Base-by-base conservation (phyloP, 2,329 filamentous ascomycete genomes). In the Trichoderma cornu-damae region DNA sequence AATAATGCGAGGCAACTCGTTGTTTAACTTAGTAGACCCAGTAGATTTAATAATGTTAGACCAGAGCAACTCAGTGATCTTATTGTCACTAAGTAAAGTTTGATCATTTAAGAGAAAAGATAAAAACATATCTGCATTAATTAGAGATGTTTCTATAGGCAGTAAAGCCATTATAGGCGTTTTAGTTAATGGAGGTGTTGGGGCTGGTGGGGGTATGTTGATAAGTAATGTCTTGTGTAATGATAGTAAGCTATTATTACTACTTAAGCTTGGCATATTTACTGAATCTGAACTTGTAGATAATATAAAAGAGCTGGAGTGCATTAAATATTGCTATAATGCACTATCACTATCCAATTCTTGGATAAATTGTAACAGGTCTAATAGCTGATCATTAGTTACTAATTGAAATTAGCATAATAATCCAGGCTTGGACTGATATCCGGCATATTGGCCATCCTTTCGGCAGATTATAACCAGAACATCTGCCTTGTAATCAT, bases 371-470 rank as follows among this genome's bases (percentile, higher is more conserved):
- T 52, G 4, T 11, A 6, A 20, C 3, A n/a, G 48, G 16, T 49
- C 16, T 20, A 24, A 22, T 14, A 58, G 37, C 16, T 35, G 12
- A 44, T 38, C 20, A 22, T 50, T 32, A 9, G n/a, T 9, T 8
- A 43, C 4, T 9, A 30, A 44, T 24, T 53, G 7, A 20, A 47
- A 47, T 20, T 2, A 9, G 16, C 6, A 2, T 12, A 60, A 20
- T 22, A 60, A 38, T 9, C 58, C 49, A 14, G 34, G 48, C 6
- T 35, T 52, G n/a, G 54, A 60, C 26, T 60, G n/a, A 44, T 58
- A 60, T 14, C 54, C 44, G 8, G 35, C 20, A 12, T 50, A 49
- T 12, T 50, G 16, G 26, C 54, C 35, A 47, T 60, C 32, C 7
- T n/a, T 26, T 34, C 22, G 14, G 2, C 26, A 9, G 18, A 47